Evolutionary conservation across 495 filamentous ascomycete genomes (phyloP), one percentile per base, ranked within the genome.

Genomic region (Aeminium ludgeri): DNA sequence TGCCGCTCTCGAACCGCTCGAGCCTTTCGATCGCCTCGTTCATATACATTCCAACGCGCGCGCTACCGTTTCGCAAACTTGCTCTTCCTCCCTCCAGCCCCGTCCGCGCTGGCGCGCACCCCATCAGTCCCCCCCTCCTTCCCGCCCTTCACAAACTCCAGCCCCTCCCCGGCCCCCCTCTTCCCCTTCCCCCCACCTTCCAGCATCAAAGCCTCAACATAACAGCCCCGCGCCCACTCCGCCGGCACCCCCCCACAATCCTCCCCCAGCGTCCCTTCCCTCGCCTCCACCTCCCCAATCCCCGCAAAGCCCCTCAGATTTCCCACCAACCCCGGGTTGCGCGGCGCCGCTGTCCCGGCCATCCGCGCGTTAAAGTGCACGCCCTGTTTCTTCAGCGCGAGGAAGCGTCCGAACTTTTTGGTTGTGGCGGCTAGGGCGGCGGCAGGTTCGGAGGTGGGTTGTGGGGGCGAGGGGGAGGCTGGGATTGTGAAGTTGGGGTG

Each of bases 301-400:
- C 80, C 85, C 4, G 78, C 79, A 62, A 89, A 93, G 6, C 66
- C 67, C 62, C 86, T 74, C 54, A 96, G 67, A 48, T 87, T 87
- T 30, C 74, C 70, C 44, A 82, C 62, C 13, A 94, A 61, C 23
- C 72, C 79, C 17, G 89, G 89, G 54, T 96, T 94, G 37, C 73
- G 75, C 30, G 94, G 61, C 0, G 80, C 76, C 1, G 73, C 62
- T 2, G 78, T 81, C 30, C 63, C 65, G 16, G 78, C 73, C 0
- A 95, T 65, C 38, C 82, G 80, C 44, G 76, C 66, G 57, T 97
- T 95, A 66, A 97, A 95, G 61, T 97, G 91, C 23, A 84, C 65
- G 2, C 82, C 82, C 49, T 82, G 74, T 38, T 73, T 76, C 60
- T 95, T 97, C 33, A 95, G 65, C 18, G 71, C 66, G 1, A 94